Conservation (phyloP, 768 basidiomycete species). For the Crucibulum laeve region DNA sequence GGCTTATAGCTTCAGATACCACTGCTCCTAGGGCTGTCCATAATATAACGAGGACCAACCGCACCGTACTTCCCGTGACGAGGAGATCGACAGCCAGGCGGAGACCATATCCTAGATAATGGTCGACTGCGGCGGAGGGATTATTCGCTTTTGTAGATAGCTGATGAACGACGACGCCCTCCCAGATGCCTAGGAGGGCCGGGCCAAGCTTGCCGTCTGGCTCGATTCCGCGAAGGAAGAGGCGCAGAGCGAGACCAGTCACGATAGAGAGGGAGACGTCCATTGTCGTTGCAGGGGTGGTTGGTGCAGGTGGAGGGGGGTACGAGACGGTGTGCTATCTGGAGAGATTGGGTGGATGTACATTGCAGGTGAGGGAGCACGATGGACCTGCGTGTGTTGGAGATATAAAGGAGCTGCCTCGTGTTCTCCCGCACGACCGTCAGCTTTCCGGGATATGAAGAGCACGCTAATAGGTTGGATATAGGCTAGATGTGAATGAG, state of each 20-base stretch:
- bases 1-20: constrained; percentile 26
- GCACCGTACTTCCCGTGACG: constrained; percentile 26
- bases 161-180: constrained; percentile 38
- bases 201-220: constrained; percentile 23
- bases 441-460: not conserved
- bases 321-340: constrained; percentile 13
- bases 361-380: constrained; percentile 18
- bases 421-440: constrained; percentile 7
- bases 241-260: constrained; percentile 37
- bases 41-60: constrained; percentile 28
- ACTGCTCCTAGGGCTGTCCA: constrained; percentile 32
- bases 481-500: not conserved
- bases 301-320: constrained; percentile 7
- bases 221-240: constrained; percentile 23
- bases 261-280: constrained; percentile 36
- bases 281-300: too few species aligned
- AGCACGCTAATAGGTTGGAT: not conserved
- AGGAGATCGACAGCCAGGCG: constrained; percentile 38
- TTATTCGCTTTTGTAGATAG: constrained; percentile 24
- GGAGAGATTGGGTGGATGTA: constrained; percentile 10
- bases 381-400: constrained; percentile 17
- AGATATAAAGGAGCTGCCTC: constrained; percentile 18
- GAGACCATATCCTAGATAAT: constrained; percentile 37
- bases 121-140: constrained; percentile 24
- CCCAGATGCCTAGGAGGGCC: constrained; percentile 37